phyloP scores from a whole-genome alignment of 148 eudicot species.

The Amaranthus hypochondriacus region DNA sequence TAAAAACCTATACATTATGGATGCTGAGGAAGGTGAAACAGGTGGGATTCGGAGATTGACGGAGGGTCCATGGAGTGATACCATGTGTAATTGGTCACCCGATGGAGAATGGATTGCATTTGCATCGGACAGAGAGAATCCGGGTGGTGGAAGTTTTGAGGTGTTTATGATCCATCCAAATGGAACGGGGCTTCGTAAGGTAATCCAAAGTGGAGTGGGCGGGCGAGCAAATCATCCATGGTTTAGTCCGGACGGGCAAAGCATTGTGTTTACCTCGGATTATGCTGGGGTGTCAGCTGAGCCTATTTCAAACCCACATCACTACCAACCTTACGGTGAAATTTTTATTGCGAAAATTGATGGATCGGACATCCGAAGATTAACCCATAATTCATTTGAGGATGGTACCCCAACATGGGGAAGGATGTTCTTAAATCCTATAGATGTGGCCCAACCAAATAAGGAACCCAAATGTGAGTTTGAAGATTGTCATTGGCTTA shows the following conservation, averaged over 20 bases:
- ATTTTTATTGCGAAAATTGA: conserved; percentile 58
- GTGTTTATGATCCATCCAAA: conserved; percentile 68
- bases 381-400: conserved; percentile 83
- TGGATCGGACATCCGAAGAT: conserved; percentile 52
- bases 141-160: conserved; percentile 67
- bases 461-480: conserved; percentile 46
- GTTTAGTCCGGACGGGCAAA: conserved; percentile 77
- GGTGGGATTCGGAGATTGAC: conserved; percentile 51
- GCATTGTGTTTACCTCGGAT: conserved; percentile 68
- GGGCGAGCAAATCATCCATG: conserved; percentile 83
- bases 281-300: conserved; percentile 90
- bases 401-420: conserved; percentile 97
- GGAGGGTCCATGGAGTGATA: conserved; percentile 78
- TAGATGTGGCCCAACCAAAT: conserved; percentile 35
- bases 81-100: conserved; percentile 90
- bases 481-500: conserved; percentile 77
- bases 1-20: conserved; percentile 85
- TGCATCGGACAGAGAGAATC: conserved; percentile 59
- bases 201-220: conserved; percentile 60
- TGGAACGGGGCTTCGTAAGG: conserved; percentile 67
- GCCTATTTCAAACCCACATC: conserved; percentile 78
- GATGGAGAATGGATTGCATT: conserved; percentile 88
- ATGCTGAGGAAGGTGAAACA: conserved; percentile 63
- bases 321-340: conserved; percentile 83
- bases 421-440: conserved; percentile 33